These are phyloP conservation scores for Penicillium coprophilum DNA, from an alignment of 495 filamentous ascomycete genomes.

Conservation along the genomic window DNA sequence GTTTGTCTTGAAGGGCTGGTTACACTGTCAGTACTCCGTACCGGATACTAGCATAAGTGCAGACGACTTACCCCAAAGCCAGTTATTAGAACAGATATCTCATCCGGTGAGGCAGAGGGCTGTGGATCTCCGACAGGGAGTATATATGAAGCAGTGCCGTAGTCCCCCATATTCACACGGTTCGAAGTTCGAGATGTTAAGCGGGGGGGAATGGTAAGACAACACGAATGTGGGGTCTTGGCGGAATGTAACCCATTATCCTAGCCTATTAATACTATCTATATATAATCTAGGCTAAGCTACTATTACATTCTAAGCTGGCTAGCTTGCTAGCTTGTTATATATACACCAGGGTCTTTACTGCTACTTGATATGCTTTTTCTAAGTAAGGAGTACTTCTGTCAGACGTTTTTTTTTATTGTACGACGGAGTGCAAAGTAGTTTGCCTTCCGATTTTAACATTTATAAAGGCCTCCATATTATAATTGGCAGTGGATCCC, in stretches of 20 bases:
- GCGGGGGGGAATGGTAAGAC: background rate
- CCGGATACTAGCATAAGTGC: conserved; percentile 11
- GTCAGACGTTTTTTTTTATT: too few species aligned
- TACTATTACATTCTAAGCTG: too few species aligned
- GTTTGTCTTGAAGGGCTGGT: conserved; percentile 66
- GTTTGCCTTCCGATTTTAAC: background rate
- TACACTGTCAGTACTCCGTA: conserved; percentile 14
- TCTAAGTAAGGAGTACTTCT: too few species aligned
- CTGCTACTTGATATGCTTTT: too few species aligned
- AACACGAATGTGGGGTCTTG: conserved; percentile 13
- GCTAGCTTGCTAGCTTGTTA: too few species aligned
- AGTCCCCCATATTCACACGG: conserved; percentile 40
- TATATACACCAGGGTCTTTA: too few species aligned
- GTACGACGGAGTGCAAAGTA: background rate
- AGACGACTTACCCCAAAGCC: conserved; percentile 65
- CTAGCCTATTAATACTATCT: too few species aligned
- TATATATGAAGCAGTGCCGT: conserved; percentile 27
- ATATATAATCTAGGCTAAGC: too few species aligned
- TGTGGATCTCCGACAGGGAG: conserved; percentile 17
- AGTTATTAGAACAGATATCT: conserved; percentile 68
- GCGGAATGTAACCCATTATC: background rate
- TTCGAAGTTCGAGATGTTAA: conserved; percentile 1
- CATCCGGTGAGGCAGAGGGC: conserved; percentile 27
- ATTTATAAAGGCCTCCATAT: background rate
- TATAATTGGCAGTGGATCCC: conserved; percentile 5